Base-by-base conservation (phyloP, 208 protist species). In the Leishmania major region DNA sequence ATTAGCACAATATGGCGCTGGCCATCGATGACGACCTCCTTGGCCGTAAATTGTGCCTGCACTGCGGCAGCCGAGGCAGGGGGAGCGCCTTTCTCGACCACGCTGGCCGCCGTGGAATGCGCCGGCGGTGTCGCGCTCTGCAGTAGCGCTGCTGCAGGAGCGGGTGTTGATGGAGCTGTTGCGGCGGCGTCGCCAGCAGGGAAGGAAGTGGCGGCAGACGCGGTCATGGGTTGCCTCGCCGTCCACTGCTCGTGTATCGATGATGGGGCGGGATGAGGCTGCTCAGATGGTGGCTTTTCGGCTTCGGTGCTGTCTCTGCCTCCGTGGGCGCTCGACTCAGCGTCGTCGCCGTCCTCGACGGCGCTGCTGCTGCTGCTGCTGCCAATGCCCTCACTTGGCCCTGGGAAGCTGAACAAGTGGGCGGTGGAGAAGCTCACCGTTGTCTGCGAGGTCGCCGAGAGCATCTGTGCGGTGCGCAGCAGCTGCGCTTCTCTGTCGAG, bases 401-500 rank as follows among this genome's bases (percentile, higher is more conserved):
- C 10, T 51, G 35, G 40, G 40, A 78, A 67, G n/a, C 47, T 66
- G 60, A 91, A 80, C 47, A 94, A 91, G 62, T 94, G 86, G 1
- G 87, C 89, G 2, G 90, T 89, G 40, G 89, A 93, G 81, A 90
- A 95, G 66, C 77, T 87, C 43, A 95, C 28, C 4, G 71, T 85
- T 10, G 90, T 88, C 57, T 87, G 78, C 59, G 92, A 94, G 0
- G 79, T 80, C 5, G 92, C 84, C 1, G 91, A 92, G 17, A 94
- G 88, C 84, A 95, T 89, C 70, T 90, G 89, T 43, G 89, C 88
- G 17, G 90, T 89, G 25, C 81, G 71, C 25, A 92, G 76, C 81
- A 97, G 71, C 79, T 92, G 80, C 31, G 85, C 81, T 78, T 95
- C 92, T 1, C 91, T 81, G 40, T 97, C 92, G 3, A 97, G 84